phyloP scores from a whole-genome alignment of 352 stramenopile genomes.

The Phytopythium chamaehyphon region DNA sequence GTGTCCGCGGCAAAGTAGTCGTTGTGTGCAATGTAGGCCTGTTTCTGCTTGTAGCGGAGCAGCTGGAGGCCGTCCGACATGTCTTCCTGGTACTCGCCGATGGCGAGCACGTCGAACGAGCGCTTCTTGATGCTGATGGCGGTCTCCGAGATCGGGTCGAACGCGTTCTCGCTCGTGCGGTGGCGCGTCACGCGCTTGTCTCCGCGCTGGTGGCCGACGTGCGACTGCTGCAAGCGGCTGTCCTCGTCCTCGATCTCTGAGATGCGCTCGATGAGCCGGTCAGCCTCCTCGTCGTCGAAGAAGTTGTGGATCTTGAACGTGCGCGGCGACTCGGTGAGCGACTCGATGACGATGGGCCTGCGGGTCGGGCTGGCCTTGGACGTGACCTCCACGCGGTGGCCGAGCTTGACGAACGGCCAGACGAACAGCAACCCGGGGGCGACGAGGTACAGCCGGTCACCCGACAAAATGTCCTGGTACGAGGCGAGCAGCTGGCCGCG shows the following conservation, averaged over 20 bases:
- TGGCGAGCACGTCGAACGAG: conserved; percentile 89
- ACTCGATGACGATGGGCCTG: conserved; percentile 66
- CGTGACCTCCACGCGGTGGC: conserved; percentile 60
- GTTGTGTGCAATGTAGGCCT: conserved; percentile 92
- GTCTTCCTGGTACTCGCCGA: conserved; percentile 86
- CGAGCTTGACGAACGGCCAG: conserved; percentile 79
- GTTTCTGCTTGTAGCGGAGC: conserved; percentile 93
- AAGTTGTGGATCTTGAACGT: conserved; percentile 89
- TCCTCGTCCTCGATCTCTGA: conserved; percentile 75
- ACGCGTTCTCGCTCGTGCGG: conserved; percentile 87
- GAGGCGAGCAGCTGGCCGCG: conserved; percentile 41
- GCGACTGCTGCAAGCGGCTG: conserved; percentile 83
- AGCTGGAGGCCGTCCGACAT: conserved; percentile 95
- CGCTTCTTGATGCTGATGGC: conserved; percentile 75
- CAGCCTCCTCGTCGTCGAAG: conserved; percentile 75
- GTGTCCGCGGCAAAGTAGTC: conserved; percentile 89
- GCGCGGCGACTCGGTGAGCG: conserved; percentile 71
- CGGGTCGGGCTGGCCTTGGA: conserved; percentile 51
- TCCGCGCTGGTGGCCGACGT: conserved; percentile 63
- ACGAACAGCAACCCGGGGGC: conserved; percentile 67
- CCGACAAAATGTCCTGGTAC: conserved; percentile 48
- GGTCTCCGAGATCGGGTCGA: conserved; percentile 76
- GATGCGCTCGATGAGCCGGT: conserved; percentile 76
- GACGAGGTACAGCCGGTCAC: conserved; percentile 71
- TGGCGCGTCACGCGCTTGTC: conserved; percentile 68